Base-by-base conservation (phyloP, 331 rosid genomes). In the Quercus phellos region DNA sequence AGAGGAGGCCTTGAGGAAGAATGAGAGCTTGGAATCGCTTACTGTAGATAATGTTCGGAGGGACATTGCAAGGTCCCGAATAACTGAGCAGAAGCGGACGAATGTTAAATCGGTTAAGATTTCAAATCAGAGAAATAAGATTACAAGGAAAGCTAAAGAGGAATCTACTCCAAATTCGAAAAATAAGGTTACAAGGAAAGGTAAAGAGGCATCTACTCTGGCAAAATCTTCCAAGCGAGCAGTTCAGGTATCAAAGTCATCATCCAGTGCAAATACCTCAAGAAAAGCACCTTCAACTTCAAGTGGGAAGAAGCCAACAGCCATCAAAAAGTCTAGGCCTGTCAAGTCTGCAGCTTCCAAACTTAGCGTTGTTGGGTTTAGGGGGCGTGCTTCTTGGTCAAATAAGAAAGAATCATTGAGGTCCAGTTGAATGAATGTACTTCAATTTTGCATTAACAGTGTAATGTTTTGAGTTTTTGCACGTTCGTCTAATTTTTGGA, bases 11-110 rank as follows among this genome's bases (percentile, higher is more conserved):
- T 77, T 94, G 56, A 87, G 81, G 85, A 92, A 90, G 84, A 94
- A 94, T 22, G 99, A 94, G 84, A 91, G 98, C 81, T 87, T 94
- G 86, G 99, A 94, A 53, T 89, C 90, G 59, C 89, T 94, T 51
- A 89, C 92, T 29, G 81, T 80, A 73, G 93, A 91, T 51, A 86
- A 86, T 60, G 88, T 91, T 63, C 78, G 84, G 29, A 92, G 91
- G 82, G 97, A 92, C 72, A 55, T 64, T 70, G 89, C 89, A n/a
- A 86, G 98, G 74, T 75, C 84, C 38, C 88, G 78, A 72, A 90
- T 90, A 81, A 82, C 88, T 11, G 90, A 74, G 85, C 92, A 72
- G 75, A 88, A 86, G 56, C 90, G 86, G 13, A 88, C 72, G 81
- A 86, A 61, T 54, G 85, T 64, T 66, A 90, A 75, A 32, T 27